These are phyloP conservation scores for Mucor velutinosus DNA, from an alignment of 371 early-diverging fungal genomes.

Conservation along the genomic window DNA sequence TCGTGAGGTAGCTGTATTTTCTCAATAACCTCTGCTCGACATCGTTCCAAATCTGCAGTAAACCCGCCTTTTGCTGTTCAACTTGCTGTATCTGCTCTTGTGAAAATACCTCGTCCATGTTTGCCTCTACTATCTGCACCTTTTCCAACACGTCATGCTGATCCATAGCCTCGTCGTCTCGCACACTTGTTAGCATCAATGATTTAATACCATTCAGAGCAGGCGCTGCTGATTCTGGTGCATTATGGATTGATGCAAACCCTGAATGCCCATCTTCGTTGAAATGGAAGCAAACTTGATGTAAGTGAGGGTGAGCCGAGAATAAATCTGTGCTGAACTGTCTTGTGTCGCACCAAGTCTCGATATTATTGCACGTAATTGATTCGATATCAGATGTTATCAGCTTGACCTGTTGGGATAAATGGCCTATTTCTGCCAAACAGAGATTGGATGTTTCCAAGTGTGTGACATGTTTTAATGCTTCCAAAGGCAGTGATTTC, in stretches of 20 bases:
- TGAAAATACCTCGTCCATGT: conserved; percentile 8
- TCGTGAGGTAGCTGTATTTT: conserved; percentile 15
- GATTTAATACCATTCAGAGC: neutral
- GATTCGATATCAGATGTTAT: neutral
- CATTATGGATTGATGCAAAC: conserved; percentile 22
- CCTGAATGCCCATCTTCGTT: conserved; percentile 23
- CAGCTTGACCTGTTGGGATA: conserved; percentile 10
- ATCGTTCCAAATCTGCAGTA: conserved; percentile 6
- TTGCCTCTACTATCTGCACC: conserved; percentile 14
- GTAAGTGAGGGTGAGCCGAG: neutral
- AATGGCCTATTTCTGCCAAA: conserved; percentile 22
- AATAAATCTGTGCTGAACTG: conserved; percentile 16
- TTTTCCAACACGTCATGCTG: conserved; percentile 10
- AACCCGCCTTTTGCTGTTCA: neutral
- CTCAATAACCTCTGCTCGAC: neutral
- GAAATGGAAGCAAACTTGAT: conserved; percentile 8
- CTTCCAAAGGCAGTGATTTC: conserved; percentile 9
- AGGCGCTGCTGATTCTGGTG: neutral
- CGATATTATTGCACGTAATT: conserved; percentile 16
- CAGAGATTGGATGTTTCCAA: conserved; percentile 24
- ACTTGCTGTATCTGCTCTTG: conserved; percentile 8
- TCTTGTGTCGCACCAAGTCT: conserved; percentile 28
- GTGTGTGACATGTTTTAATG: conserved; percentile 10
- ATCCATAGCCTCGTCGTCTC: conserved; percentile 8
- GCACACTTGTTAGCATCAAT: conserved; percentile 14